Evolutionary conservation across 169 alveolate genomes (phyloP).

Genomic region (Plasmodium gallinaceum): DNA sequence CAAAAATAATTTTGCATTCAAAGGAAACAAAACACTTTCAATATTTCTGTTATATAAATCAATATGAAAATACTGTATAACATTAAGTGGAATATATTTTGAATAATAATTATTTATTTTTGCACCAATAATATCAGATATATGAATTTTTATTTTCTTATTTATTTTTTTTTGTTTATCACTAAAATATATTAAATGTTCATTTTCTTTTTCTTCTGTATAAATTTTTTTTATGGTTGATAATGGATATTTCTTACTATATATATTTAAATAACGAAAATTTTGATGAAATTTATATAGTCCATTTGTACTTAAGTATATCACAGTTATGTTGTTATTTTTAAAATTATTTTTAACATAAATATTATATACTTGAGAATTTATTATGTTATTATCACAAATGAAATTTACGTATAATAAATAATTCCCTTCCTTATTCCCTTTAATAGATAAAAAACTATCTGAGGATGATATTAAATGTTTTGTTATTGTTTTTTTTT

Average conservation of each 20-base stretch:
- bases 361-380: constrained; percentile 38
- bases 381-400: constrained; percentile 9
- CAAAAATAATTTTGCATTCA: constrained; percentile 28
- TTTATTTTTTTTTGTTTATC: background rate
- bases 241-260: background rate
- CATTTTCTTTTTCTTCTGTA: background rate
- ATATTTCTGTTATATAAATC: constrained; percentile 29
- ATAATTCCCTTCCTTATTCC: constrained; percentile 44
- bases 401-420: constrained; percentile 29
- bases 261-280: constrained; percentile 17
- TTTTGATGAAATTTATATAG: constrained; percentile 28
- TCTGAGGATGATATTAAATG: constrained; percentile 17
- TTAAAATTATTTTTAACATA: constrained; percentile 2
- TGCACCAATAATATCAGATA: constrained; percentile 28
- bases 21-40: constrained; percentile 35
- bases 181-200: background rate
- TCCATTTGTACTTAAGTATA: constrained; percentile 23
- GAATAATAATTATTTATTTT: constrained; percentile 30
- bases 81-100: constrained; percentile 54
- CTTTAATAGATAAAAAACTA: constrained; percentile 37
- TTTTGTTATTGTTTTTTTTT: constrained; percentile 17
- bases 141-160: constrained; percentile 19
- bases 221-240: background rate
- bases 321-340: background rate
- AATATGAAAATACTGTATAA: constrained; percentile 34